Evolutionary conservation across 257 asterid genomes (phyloP).

Genomic region (Penstemon barbatus): DNA sequence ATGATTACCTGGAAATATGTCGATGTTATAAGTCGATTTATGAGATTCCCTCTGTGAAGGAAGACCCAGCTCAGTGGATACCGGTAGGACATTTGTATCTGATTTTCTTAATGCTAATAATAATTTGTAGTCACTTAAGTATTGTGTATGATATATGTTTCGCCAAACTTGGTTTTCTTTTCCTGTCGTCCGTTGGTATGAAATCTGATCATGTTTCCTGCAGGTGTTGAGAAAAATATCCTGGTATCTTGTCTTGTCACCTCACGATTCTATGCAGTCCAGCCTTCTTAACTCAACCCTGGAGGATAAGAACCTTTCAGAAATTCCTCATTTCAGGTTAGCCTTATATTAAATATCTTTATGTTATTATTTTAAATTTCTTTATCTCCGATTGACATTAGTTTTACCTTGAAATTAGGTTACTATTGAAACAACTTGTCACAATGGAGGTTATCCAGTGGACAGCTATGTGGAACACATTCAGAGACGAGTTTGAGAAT

Average conservation of each 20-base stretch:
- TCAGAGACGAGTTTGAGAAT: constrained; percentile 87
- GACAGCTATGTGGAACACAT: constrained; percentile 79
- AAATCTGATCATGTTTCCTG: constrained; percentile 16
- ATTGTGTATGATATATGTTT: background rate
- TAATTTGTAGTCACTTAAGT: background rate
- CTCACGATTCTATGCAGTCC: constrained; percentile 95
- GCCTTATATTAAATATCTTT: background rate
- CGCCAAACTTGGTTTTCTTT: background rate
- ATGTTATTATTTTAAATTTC: constrained; percentile 1
- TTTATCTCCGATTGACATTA: constrained; percentile 12
- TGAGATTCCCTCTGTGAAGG: constrained; percentile 88
- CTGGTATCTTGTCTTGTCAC: constrained; percentile 90
- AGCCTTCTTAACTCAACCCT: constrained; percentile 92
- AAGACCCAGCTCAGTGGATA: constrained; percentile 79
- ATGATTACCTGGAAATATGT: constrained; percentile 94
- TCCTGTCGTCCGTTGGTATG: background rate
- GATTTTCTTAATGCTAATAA: background rate
- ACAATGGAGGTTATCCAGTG: constrained; percentile 97
- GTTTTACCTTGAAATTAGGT: constrained; percentile 40
- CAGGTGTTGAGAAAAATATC: constrained; percentile 95
- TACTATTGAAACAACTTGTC: constrained; percentile 73
- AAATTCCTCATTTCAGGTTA: constrained; percentile 86
- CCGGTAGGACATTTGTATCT: constrained; percentile 50
- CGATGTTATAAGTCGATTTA: constrained; percentile 94
- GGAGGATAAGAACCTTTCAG: constrained; percentile 93